Conservation (phyloP, 2,329 filamentous ascomycete species). For the Aureobasidium namibiae region DNA sequence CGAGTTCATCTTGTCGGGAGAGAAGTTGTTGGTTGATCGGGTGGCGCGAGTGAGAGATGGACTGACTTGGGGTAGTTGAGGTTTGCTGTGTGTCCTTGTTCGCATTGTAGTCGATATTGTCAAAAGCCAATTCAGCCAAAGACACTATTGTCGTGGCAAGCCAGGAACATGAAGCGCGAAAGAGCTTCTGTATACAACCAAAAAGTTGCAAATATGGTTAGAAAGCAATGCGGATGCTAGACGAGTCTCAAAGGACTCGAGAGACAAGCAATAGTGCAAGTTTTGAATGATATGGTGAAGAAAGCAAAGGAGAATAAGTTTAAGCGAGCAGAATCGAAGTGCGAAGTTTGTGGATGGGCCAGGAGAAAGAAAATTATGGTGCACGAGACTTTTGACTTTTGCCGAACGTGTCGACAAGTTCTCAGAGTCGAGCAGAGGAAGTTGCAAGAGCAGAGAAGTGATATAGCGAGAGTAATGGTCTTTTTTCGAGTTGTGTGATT, state of each 20-base stretch:
- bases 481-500: slow-evolving; percentile 12
- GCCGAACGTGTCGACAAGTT: background rate
- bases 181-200: background rate
- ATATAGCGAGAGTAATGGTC: slow-evolving; percentile 4
- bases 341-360: background rate
- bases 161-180: background rate
- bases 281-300: background rate
- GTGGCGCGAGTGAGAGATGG: background rate
- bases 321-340: slow-evolving; percentile 4
- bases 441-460: background rate
- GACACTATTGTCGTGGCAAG: background rate
- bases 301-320: slow-evolving; percentile 7
- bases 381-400: too few relatives aligned
- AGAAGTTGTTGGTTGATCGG: background rate
- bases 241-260: background rate
- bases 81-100: slow-evolving; percentile 6
- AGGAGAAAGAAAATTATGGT: background rate
- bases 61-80: background rate
- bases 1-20: background rate
- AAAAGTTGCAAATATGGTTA: background rate
- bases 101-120: background rate
- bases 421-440: background rate
- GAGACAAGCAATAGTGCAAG: background rate
- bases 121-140: background rate
- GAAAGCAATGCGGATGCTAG: background rate